Percentiles rank a stretch among this genome's conserved stretches.
phyloP scores from a whole-genome alignment of 73 alveolate species.

The Symbiodinium pilosum region DNA sequence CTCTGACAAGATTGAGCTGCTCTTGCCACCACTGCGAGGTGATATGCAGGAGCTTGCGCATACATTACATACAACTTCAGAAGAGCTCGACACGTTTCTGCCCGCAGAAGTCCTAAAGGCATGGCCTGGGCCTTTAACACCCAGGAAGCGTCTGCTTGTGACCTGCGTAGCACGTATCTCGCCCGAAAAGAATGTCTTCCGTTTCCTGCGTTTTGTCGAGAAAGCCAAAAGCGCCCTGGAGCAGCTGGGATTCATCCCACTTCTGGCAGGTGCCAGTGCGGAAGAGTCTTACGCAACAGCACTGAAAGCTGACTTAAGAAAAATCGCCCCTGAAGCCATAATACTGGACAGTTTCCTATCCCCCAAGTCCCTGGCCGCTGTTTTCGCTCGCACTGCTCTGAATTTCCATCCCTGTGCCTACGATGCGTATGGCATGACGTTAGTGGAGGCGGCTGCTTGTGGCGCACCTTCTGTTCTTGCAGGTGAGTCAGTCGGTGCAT shows the following conservation, averaged over 20 bases:
- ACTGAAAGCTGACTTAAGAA: conserved; percentile 17
- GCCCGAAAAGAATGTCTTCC: conserved; percentile 60
- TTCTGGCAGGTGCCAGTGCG: conserved; percentile 39
- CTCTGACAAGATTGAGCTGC: neutral
- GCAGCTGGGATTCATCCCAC: conserved; percentile 41
- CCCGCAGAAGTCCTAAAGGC: neutral
- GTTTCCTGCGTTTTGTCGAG: conserved; percentile 37
- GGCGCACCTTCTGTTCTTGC: conserved; percentile 27
- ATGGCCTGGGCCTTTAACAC: neutral
- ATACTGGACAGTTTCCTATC: conserved; percentile 13
- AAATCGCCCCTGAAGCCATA: neutral
- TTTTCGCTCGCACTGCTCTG: conserved; percentile 61
- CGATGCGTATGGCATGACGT: conserved; percentile 88
- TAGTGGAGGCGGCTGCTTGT: conserved; percentile 62
- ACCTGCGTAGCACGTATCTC: conserved; percentile 63
- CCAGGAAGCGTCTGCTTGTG: conserved; percentile 8
- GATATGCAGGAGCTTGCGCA: neutral
- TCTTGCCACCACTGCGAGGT: neutral
- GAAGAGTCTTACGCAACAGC: conserved; percentile 43
- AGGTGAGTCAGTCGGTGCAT: neutral
- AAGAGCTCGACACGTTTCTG: neutral
- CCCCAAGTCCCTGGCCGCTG: conserved; percentile 46
- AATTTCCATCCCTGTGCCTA: conserved; percentile 87
- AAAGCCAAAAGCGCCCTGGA: neutral
- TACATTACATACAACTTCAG: neutral